Evolutionary conservation across 306 rosid genomes (phyloP), one percentile per base, ranked within the genome.

Genomic region (Medicago ruthenica): DNA sequence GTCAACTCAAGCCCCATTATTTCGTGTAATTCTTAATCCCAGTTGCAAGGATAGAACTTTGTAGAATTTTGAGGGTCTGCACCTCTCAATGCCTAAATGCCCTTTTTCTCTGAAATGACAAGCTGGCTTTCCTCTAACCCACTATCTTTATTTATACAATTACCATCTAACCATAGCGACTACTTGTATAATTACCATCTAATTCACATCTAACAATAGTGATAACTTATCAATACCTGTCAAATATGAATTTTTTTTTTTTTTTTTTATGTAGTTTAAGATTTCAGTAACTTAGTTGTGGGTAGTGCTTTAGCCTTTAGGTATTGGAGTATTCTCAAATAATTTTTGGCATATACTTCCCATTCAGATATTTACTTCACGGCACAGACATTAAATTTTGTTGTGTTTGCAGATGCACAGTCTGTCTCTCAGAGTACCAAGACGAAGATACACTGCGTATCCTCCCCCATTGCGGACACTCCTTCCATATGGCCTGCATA

Each of bases 381-480:
- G 13, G 80, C 82, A 34, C 79, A 47, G 59, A 78, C 73, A 40
- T 74, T 66, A 75, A 74, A 47, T 64, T 83, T 42, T 80, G 65
- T 78, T 79, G 59, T 3, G 12, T 72, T 63, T 70, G 74, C 80
- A 94, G 98, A 76, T 94, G 98, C 80, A 82, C 96, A 42, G 89
- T 92, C 64, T 94, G 98, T 86, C 92, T 91, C 0, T 81, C 92
- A 14, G 97, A 94, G 37, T 94, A 91, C 89, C 90, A 78, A 17
- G 79, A 84, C 2, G 92, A 90, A 45, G 98, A 94, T 72, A 44
- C 86, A 42, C 67, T 94, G 81, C 96, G 97, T 45, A 91, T 94
- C 75, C 98, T 94, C 45, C 98, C 98, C 6, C 79, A 82, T 40
- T 94, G 98, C 34, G 96, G 91, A 14, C 98, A 94, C 87, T 94